Percentiles rank a stretch among this genome's conserved stretches.
These are phyloP conservation scores for Botrytis fragariae DNA, from an alignment of 2,329 filamentous ascomycete species.

Conservation along the genomic window DNA sequence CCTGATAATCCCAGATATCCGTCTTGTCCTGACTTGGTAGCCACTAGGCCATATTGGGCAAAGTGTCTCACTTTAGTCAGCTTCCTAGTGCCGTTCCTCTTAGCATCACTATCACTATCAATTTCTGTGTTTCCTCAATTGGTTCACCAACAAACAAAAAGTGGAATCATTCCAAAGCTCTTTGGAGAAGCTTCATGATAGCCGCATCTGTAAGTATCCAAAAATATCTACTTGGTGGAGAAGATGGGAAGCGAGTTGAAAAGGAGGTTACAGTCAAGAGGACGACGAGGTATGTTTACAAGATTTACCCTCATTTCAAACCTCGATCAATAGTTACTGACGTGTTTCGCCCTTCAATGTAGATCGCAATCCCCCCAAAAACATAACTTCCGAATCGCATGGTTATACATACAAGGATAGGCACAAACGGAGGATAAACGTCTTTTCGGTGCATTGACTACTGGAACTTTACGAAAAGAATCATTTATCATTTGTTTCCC, in stretches of 20 bases:
- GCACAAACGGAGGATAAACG: background rate
- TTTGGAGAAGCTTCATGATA: background rate
- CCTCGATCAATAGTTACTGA: constrained; percentile 9
- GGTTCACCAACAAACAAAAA: background rate
- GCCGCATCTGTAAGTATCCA: background rate
- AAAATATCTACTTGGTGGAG: constrained; percentile 1
- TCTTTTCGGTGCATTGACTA: constrained; percentile 1
- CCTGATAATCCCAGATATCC: background rate
- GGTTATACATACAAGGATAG: constrained; percentile 9
- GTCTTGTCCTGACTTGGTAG: background rate
- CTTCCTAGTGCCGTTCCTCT: background rate
- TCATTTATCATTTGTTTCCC: background rate
- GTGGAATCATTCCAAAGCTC: background rate
- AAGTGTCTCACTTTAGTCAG: background rate
- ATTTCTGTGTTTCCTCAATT: background rate
- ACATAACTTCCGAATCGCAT: constrained; percentile 15
- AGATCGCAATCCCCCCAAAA: constrained; percentile 10
- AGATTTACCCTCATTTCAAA: constrained; percentile 3
- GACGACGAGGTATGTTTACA: background rate
- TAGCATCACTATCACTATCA: background rate
- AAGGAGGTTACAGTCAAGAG: background rate
- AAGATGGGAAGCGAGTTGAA: background rate
- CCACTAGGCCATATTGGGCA: background rate
- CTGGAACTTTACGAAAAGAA: background rate
- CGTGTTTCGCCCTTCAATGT: background rate